Evolutionary conservation across 257 asterid species (phyloP).

Genomic region (Apocynum venetum): DNA sequence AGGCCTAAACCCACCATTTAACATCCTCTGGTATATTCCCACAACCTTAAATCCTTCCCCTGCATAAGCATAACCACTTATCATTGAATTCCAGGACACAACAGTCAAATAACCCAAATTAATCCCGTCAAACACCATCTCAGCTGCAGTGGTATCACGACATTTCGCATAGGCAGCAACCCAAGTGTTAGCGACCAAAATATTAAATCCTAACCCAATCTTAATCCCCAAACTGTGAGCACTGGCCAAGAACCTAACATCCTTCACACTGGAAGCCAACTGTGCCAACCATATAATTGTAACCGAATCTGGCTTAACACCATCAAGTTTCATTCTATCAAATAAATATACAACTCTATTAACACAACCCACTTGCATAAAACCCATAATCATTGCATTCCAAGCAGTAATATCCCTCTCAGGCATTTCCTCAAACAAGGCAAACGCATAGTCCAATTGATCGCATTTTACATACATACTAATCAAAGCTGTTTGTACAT

Average conservation of each 20-base stretch:
- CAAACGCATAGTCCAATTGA: conserved; percentile 31
- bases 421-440: conserved; percentile 64
- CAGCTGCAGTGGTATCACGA: conserved; percentile 32
- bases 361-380: conserved; percentile 35
- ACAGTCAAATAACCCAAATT: conserved; percentile 28
- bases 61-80: conserved; percentile 45
- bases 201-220: conserved; percentile 37
- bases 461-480: conserved; percentile 58
- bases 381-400: conserved; percentile 54
- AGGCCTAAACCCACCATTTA: conserved; percentile 38
- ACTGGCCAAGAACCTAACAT: conserved; percentile 26
- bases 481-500: conserved; percentile 57
- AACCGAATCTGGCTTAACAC: conserved; percentile 59
- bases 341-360: conserved; percentile 34
- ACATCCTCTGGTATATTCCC: conserved; percentile 39
- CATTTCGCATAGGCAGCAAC: conserved; percentile 48
- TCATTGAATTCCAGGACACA: conserved; percentile 71
- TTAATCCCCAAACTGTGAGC: conserved; percentile 55
- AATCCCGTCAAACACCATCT: conserved; percentile 45
- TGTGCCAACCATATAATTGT: conserved; percentile 47
- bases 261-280: conserved; percentile 35
- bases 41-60: conserved; percentile 43
- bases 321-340: conserved; percentile 38
- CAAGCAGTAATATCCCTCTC: conserved; percentile 58
- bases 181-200: conserved; percentile 50